A percentile compares a stretch with the other conserved stretches of the same genome.
These are phyloP conservation scores for Yamagishiella unicocca DNA, from an alignment of 139 green algal genomes.

Conservation along the genomic window DNA sequence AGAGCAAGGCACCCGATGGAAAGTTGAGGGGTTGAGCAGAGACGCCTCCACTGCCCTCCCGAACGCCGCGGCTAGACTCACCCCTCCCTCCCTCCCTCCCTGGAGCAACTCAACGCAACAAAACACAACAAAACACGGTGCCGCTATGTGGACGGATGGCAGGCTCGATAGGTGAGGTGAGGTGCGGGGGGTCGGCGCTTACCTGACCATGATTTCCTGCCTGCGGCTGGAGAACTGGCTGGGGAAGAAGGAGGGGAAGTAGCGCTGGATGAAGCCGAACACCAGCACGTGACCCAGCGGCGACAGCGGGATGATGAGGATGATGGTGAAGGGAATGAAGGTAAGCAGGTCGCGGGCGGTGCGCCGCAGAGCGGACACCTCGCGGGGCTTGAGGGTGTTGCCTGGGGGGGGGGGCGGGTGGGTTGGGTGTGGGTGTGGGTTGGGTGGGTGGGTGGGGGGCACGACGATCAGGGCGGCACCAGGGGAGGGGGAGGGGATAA, in stretches of 20 bases:
- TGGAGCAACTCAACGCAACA: no score
- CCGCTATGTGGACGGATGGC: no score
- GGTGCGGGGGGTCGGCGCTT: no score
- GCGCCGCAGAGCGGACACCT: constrained; percentile 92
- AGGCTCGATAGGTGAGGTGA: no score
- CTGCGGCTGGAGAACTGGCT: constrained; percentile 92
- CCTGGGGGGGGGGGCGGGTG: constrained; percentile 57
- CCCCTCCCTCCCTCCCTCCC: no score
- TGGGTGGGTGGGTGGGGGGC: not conserved
- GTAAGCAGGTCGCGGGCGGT: constrained; percentile 92
- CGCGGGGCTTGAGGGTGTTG: constrained; percentile 89
- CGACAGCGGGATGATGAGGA: constrained; percentile 97
- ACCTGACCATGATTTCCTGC: constrained; percentile 84
- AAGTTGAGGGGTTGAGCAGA: no score
- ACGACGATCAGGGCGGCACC: no score
- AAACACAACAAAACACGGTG: no score
- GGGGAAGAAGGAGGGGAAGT: constrained; percentile 98
- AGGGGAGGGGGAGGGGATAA: not conserved
- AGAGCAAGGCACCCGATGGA: no score
- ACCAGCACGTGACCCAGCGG: constrained; percentile 98
- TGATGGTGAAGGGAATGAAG: constrained; percentile 98
- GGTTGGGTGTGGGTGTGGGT: not conserved
- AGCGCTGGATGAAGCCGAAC: constrained; percentile 97
- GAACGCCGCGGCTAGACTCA: no score
- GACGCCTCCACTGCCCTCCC: no score